Evolutionary conservation across 1,139 yeast genomes (phyloP), one percentile per base, ranked within the genome.

Genomic region (Debaryomyces sp.): DNA sequence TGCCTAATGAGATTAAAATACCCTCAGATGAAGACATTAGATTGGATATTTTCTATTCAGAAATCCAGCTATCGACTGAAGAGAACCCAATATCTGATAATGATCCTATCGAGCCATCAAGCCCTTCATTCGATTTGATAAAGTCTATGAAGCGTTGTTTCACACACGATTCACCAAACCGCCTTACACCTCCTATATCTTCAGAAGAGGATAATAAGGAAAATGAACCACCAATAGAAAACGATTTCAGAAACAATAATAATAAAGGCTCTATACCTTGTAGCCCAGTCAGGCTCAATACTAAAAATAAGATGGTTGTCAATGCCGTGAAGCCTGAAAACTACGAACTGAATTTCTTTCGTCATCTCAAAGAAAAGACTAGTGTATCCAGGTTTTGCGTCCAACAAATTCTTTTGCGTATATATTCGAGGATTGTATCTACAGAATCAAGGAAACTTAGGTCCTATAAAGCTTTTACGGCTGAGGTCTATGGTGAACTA

Each of bases 401-500:
- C 44, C 91, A 89, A 56, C 92, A 86, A 59, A 56, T 91, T 9
- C 70, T 91, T 39, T 81, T 86, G 47, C 82, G 89, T 54, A 82
- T 87, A 2, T 91, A 92, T 65, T 70, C 89, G 0, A 73, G 97
- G 57, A 78, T 88, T 2, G 95, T 91, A 3, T 84, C 96, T 1
- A 94, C 96, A 0, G 78, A 84, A 41, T 84, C 89, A 0, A 71
- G 75, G 27, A 81, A 81, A 50, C 73, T 91, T 46, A 78, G 87
- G 44, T 77, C 82, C 4, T 91, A 91, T 63, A 84, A 85, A 60
- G 96, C 97, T 0, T 91, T 91, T 62, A 89, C 97, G 4, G 92
- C 89, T 52, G 89, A 85, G 60, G 97, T 90, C 1, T 92, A 92
- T 62, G 98, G 98, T 4, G 98, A 92, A 67, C 70, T 92, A 48